Evolutionary conservation across 176 grass and related monocot genomes (phyloP), one percentile per base, ranked within the genome.

Genomic region (Tillandsia fasciculata): DNA sequence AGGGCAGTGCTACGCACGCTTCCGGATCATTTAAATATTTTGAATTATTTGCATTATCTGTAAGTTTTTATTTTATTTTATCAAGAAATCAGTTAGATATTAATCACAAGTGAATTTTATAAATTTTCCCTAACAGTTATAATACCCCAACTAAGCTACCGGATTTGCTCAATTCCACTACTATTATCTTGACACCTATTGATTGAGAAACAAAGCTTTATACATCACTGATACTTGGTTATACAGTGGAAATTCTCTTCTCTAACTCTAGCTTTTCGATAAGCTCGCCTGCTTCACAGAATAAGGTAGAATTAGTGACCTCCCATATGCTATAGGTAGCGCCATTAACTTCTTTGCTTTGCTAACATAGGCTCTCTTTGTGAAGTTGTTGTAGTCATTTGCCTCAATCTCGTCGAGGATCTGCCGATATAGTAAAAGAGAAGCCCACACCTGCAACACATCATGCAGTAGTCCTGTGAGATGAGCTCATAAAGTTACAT

Each of bases 391-490:
- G 72, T 90, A 99, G 52, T 84, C 94, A 67, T 99, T 99, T 9
- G 84, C 84, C 76, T 99, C 94, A 52, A 99, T 99, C 77, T 93
- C 94, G 66, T 99, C 94, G 3, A 99, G 90, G 23, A 99, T 99
- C 53, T 99, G 87, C 66, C 84, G 75, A 73, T 99, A 99, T 27
- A 99, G 42, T 20, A 87, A 72, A 48, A 99, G 75, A 75, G 94
- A 99, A 11, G 94, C 87, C 94, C 94, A 99, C n/a, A 99, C 94
- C 94, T 99, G 72, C 58, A 82, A 73, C 15, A 17, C 15, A 56
- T n/a, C 12, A 56, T 56, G 3, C 11, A 56, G 15, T 13, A 56
- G 11, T 11, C 33, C 33, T 42, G 33, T 6, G 5, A 42, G 33
- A 42, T 42, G 5, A 42, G 33, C 33, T 42, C 33, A 8, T 42